Conservation (phyloP, 192 early-diverging fungal species). For the Irineochytrium annulatum region DNA sequence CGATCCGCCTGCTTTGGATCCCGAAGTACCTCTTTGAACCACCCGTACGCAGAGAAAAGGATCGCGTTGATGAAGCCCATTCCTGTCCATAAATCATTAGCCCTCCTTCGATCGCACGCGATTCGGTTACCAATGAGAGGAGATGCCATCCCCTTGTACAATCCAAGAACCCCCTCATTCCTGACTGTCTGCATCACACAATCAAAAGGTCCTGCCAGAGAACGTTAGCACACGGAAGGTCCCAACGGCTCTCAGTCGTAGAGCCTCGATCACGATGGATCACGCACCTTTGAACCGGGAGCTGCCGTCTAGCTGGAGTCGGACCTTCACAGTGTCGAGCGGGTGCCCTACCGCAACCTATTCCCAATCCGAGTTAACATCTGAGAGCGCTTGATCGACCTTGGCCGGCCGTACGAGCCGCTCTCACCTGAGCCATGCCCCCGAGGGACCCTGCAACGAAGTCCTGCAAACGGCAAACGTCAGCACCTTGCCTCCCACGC, state of each 20-base stretch:
- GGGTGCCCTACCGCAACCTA: slow-evolving; percentile 60
- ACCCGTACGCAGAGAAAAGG: slow-evolving; percentile 77
- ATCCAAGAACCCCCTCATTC: slow-evolving; percentile 57
- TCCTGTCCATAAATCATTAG: too few species aligned
- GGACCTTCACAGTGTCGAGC: slow-evolving; percentile 78
- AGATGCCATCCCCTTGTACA: slow-evolving; percentile 81
- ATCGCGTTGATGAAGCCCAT: slow-evolving; percentile 83
- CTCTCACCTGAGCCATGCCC: slow-evolving; percentile 61
- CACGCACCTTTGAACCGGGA: slow-evolving; percentile 62
- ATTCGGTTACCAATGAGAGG: slow-evolving; percentile 77
- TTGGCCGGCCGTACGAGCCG: slow-evolving; percentile 8
- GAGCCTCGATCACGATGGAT: too few species aligned
- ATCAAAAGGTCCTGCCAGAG: slow-evolving; percentile 65
- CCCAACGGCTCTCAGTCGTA: slow-evolving; percentile 31
- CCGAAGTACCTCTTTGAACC: slow-evolving; percentile 51
- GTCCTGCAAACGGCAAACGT: slow-evolving; percentile 2
- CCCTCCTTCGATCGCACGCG: too few species aligned
- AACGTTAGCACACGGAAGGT: slow-evolving; percentile 33
- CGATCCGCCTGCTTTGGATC: slow-evolving; percentile 10
- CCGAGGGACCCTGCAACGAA: slow-evolving; percentile 41
- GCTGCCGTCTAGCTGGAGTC: slow-evolving; percentile 8
- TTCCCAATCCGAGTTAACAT: too few species aligned
- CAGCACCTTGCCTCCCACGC: too few species aligned
- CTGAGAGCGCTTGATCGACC: too few species aligned
- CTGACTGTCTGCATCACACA: slow-evolving; percentile 64